Conservation (phyloP, 495 filamentous ascomycete species). For the Podospora pseudocomata region DNA sequence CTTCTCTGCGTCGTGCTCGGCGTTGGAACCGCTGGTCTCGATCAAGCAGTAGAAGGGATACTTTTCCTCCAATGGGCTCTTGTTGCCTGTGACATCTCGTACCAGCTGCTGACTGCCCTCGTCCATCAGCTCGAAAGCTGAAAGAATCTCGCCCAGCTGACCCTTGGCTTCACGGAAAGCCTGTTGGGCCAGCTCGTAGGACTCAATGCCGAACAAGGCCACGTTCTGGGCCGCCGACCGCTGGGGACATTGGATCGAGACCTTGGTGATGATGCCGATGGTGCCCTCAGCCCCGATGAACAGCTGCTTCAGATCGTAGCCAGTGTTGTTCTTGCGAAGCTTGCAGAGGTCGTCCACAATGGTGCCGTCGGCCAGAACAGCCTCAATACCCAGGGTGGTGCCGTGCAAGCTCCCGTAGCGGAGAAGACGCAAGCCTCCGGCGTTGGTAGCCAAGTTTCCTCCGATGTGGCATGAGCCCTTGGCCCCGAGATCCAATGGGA, state of each 20-base stretch:
- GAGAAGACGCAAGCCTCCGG: slow-evolving; percentile 83
- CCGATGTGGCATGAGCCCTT: slow-evolving; percentile 98
- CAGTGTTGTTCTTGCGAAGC: slow-evolving; percentile 93
- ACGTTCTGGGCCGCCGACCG: slow-evolving; percentile 82
- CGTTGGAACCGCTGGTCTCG: slow-evolving; percentile 91
- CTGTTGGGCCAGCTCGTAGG: slow-evolving; percentile 77
- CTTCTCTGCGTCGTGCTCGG: slow-evolving; percentile 89
- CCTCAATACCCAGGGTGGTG: slow-evolving; percentile 86
- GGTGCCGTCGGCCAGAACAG: slow-evolving; percentile 86
- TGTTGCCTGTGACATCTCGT: slow-evolving; percentile 66
- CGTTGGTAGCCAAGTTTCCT: slow-evolving; percentile 97
- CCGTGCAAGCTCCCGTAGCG: slow-evolving; percentile 94
- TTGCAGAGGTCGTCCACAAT: slow-evolving; percentile 82
- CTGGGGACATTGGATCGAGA: slow-evolving; percentile 86
- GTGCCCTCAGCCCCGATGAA: slow-evolving; percentile 96
- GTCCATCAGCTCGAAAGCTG: slow-evolving; percentile 97
- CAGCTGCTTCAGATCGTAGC: slow-evolving; percentile 95
- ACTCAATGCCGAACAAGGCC: slow-evolving; percentile 81
- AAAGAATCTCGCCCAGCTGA: slow-evolving; percentile 89
- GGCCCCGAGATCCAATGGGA: slow-evolving; percentile 91
- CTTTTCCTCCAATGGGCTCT: slow-evolving; percentile 72
- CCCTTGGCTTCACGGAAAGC: slow-evolving; percentile 84
- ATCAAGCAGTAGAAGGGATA: slow-evolving; percentile 95
- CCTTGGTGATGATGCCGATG: slow-evolving; percentile 85
- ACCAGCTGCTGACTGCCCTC: slow-evolving; percentile 72